Base-by-base conservation (phyloP, 495 filamentous ascomycete genomes). In the Podospora bellae-mahoneyi region DNA sequence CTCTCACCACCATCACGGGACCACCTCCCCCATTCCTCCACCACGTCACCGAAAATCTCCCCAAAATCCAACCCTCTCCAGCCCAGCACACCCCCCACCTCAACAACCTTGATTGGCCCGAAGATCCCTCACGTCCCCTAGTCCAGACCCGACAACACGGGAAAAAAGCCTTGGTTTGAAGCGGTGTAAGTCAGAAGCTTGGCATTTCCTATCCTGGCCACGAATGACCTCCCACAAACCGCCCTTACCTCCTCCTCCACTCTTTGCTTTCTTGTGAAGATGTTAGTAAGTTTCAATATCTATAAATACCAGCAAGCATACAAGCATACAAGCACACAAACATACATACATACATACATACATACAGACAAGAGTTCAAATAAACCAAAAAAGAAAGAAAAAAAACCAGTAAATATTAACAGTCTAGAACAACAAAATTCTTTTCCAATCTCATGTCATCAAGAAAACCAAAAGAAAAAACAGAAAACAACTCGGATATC, bases 381-480 rank as follows among this genome's bases (percentile, higher is more conserved):
- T 0, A 32, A 32, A 32, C 30, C 30, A 32, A 16, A 57, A 57
- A 5, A 5, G 15, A 57, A 57, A 57, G 15, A 57, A 57, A 23
- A 59, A 5, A 59, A 59, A 59, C 19, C 19, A 59, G 13, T 23
- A 59, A 59, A 59, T 23, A 59, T 59, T 59, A 59, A 27, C 19
- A 59, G 26, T 23, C 26, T 27, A 20, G 26, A 59, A 59, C 56
- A 59, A 20, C 19, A 23, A 23, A 18, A 57, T 59, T 59, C 39
- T 48, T 48, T 48, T 48, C 39, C 39, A 48, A 48, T 48, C 39
- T 48, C 39, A 48, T 48, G 70, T 70, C 57, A 68, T 54, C 66
- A 69, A 68, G 66, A 53, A 55, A 72, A 62, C 58, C 66, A 70
- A 64, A 72, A 74, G 27, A 67, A 69, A 65, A 48, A 16, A 68